Evolutionary conservation across 2,329 filamentous ascomycete species (phyloP).

Genomic region (Aspergillus pseudonomiae): DNA sequence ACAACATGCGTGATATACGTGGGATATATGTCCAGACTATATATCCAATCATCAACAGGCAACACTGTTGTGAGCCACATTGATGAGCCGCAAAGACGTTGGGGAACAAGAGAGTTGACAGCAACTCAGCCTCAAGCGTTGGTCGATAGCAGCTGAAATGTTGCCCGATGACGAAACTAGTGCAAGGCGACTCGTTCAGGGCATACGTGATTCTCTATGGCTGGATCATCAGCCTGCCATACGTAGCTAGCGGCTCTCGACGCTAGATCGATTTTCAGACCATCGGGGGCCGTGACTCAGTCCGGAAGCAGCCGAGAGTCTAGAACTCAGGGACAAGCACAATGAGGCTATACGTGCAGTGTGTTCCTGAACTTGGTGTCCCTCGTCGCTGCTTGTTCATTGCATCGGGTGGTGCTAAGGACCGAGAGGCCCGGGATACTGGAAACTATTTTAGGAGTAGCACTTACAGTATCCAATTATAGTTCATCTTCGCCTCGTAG

Average conservation of each 20-base stretch:
- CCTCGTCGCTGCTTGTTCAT: background rate
- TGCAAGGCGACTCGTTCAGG: background rate
- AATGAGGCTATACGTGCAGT: background rate
- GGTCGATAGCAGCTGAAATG: background rate
- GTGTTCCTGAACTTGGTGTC: background rate
- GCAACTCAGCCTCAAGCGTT: background rate
- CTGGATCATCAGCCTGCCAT: background rate
- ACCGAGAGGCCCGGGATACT: background rate
- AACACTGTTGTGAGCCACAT: no score
- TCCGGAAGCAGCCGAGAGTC: background rate
- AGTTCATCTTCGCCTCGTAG: background rate
- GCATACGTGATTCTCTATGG: background rate
- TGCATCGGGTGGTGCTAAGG: background rate
- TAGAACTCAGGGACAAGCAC: background rate
- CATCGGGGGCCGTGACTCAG: background rate
- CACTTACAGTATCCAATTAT: conserved; percentile 4
- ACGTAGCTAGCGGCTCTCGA: background rate
- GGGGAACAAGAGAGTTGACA: background rate
- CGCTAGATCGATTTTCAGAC: background rate
- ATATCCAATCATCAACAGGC: background rate
- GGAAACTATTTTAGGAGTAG: background rate
- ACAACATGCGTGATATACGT: no score
- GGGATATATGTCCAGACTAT: background rate
- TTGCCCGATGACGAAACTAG: background rate
- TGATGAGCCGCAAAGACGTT: background rate